Conservation (phyloP, 2,329 filamentous ascomycete genomes). For the Colletotrichum australisinense region DNA sequence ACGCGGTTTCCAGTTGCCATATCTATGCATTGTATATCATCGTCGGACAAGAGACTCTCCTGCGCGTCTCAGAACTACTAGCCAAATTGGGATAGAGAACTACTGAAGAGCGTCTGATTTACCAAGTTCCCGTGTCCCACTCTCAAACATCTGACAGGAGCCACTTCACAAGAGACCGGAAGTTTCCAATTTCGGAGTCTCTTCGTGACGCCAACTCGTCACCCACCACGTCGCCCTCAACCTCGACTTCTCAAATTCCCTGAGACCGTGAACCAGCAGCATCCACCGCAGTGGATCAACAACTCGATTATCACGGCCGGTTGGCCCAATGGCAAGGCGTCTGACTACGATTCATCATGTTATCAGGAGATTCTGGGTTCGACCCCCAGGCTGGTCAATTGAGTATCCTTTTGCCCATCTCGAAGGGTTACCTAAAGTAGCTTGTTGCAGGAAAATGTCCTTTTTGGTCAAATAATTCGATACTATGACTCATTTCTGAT, state of each 20-base stretch:
- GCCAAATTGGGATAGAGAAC: background rate
- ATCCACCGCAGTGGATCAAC: conserved; percentile 9
- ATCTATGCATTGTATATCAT: background rate
- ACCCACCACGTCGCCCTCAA: background rate
- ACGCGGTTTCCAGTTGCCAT: background rate
- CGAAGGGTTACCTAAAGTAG: no score
- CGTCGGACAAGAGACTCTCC: background rate
- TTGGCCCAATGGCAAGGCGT: conserved; percentile 55
- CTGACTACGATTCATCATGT: conserved; percentile 49
- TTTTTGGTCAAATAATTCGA: no score
- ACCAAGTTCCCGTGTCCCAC: background rate
- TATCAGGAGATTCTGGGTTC: conserved; percentile 35
- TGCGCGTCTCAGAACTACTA: background rate
- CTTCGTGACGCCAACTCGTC: background rate
- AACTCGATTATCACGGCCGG: background rate
- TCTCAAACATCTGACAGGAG: background rate
- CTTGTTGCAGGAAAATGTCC: no score
- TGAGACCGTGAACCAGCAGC: rapidly evolving
- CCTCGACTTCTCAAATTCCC: background rate
- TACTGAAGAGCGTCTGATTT: background rate
- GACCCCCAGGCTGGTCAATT: conserved; percentile 33
- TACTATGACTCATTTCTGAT: no score
- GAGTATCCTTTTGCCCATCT: background rate
- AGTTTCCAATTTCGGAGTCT: background rate
- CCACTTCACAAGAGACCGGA: background rate